Evolutionary conservation across 2,329 filamentous ascomycete species (phyloP).

Genomic region (Aureobasidium sp.): DNA sequence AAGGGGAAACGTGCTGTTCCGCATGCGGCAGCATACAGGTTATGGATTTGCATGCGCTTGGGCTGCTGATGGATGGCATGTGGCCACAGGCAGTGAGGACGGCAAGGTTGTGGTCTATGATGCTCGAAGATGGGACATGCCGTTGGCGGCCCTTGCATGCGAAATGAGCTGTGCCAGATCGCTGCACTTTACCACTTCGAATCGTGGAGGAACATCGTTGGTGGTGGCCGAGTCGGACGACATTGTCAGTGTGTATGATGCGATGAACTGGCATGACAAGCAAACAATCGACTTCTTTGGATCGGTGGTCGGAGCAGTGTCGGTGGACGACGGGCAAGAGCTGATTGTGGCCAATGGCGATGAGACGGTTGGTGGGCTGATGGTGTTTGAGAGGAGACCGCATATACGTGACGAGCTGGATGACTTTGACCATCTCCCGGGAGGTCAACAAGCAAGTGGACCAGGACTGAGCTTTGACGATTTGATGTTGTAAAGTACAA

Average conservation of each 20-base stretch:
- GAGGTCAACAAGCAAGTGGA: background rate
- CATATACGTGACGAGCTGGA: background rate
- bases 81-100: slow-evolving; percentile 72
- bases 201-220: slow-evolving; percentile 53
- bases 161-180: slow-evolving; percentile 62
- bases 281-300: slow-evolving; percentile 69
- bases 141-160: slow-evolving; percentile 43
- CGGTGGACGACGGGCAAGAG: slow-evolving; percentile 58
- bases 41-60: slow-evolving; percentile 71
- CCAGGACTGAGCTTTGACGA: background rate
- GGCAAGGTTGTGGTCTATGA: slow-evolving; percentile 67
- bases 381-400: slow-evolving; percentile 11
- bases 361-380: slow-evolving; percentile 53
- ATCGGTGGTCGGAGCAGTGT: slow-evolving; percentile 59
- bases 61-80: slow-evolving; percentile 66
- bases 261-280: slow-evolving; percentile 49
- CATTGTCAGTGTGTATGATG: slow-evolving; percentile 61
- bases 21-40: slow-evolving; percentile 55
- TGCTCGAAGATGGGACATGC: slow-evolving; percentile 56
- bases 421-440: background rate
- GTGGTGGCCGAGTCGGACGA: slow-evolving; percentile 70
- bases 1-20: slow-evolving; percentile 48
- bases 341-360: slow-evolving; percentile 63
- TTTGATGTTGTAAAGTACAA: background rate
- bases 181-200: slow-evolving; percentile 62